Conservation (phyloP, 2,329 filamentous ascomycete genomes). For the Xenoacremonium recifei region DNA sequence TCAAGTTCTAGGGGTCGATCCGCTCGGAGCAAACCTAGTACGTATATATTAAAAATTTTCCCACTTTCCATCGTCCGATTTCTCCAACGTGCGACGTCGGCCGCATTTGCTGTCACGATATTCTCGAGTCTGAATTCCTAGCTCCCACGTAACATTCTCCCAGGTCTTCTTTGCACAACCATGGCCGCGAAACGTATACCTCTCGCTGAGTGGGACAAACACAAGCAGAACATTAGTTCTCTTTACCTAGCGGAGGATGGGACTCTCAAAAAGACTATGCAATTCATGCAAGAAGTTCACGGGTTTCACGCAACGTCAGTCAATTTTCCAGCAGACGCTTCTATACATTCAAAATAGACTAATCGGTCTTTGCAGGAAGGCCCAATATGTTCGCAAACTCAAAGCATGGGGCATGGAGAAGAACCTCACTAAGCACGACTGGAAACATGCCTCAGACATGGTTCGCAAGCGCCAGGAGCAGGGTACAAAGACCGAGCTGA, state of each 20-base stretch:
- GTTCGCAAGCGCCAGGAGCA: background rate
- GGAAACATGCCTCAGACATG: background rate
- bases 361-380: background rate
- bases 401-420: conserved; percentile 1
- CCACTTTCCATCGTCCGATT: no score
- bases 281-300: background rate
- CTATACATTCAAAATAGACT: background rate
- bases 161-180: no score
- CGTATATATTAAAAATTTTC: no score
- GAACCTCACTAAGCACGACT: background rate
- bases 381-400: conserved; percentile 1
- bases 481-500: background rate
- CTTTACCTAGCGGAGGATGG: background rate
- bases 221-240: conserved; percentile 2
- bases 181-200: no score
- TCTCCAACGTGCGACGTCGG: no score
- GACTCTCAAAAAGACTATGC: background rate
- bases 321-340: background rate
- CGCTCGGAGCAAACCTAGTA: no score
- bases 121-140: no score
- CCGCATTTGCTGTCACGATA: no score
- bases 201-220: conserved; percentile 2
- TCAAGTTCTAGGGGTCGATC: no score
- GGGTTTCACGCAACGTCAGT: conserved; percentile 3
- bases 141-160: no score